Percentiles rank a stretch among this genome's conserved stretches.
phyloP scores from a whole-genome alignment of 345 rosid species.

The Conringia planisiliqua region DNA sequence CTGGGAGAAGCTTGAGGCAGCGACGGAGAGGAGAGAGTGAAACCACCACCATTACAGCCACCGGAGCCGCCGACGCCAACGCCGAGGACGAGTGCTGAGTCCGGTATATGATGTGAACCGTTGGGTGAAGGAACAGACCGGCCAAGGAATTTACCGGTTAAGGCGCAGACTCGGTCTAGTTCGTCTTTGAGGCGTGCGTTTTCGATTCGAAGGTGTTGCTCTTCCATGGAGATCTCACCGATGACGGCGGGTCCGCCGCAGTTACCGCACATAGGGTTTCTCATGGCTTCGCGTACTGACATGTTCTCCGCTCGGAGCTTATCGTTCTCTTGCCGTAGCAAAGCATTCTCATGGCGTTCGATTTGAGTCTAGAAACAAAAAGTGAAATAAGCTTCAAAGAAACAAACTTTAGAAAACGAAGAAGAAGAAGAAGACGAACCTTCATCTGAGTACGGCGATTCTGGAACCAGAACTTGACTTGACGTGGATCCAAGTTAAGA shows the following conservation, averaged over 20 bases:
- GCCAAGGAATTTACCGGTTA: conserved; percentile 88
- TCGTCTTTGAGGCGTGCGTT: conserved; percentile 86
- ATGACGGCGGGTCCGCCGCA: conserved; percentile 88
- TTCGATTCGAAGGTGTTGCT: conserved; percentile 84
- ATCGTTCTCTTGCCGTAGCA: conserved; percentile 84
- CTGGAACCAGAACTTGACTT: conserved; percentile 94
- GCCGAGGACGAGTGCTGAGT: conserved; percentile 73
- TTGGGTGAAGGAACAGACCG: conserved; percentile 51
- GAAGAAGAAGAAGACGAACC: conserved; percentile 40
- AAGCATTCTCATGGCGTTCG: conserved; percentile 84
- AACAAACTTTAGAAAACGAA: neutral
- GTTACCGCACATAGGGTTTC: conserved; percentile 80
- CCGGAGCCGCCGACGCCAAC: conserved; percentile 47
- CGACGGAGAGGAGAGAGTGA: neutral
- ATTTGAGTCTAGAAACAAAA: conserved; percentile 60
- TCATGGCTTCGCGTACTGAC: conserved; percentile 90
- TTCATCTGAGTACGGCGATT: conserved; percentile 96
- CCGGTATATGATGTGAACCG: conserved; percentile 45
- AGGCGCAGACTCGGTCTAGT: conserved; percentile 75
- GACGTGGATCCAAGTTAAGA: conserved; percentile 78
- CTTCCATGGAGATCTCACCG: conserved; percentile 80
- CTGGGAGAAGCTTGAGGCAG: conserved; percentile 15
- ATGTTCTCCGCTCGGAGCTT: conserved; percentile 85
- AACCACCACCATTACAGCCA: conserved; percentile 7
- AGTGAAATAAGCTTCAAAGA: neutral